A percentile compares a stretch with the other conserved stretches of the same genome.
phyloP scores from a whole-genome alignment of 768 basidiomycete species.

The Xanthoconium stramineum region DNA sequence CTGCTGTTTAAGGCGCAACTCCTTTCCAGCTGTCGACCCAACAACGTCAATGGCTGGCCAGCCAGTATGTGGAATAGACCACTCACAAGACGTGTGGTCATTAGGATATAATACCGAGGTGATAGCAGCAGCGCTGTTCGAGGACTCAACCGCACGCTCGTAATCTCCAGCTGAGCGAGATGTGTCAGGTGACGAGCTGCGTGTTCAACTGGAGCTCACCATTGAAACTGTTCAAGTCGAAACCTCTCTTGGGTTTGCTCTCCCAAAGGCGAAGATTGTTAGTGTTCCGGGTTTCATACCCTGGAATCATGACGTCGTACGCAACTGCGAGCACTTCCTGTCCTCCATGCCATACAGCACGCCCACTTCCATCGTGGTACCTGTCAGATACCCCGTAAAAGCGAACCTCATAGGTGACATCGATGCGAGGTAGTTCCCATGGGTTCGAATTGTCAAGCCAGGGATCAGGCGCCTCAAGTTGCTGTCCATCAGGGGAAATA shows the following conservation, averaged over 20 bases:
- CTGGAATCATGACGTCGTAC: constrained; percentile 93
- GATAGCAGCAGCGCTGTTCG: constrained; percentile 89
- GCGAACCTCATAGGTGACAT: constrained; percentile 80
- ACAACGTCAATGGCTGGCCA: neutral
- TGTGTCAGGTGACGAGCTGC: neutral
- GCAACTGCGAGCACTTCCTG: constrained; percentile 93
- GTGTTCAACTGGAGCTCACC: constrained; percentile 39
- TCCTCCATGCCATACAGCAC: constrained; percentile 79
- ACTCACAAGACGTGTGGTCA: constrained; percentile 72
- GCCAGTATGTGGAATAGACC: neutral
- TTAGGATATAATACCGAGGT: constrained; percentile 96
- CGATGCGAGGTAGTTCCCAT: constrained; percentile 84
- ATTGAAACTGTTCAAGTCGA: constrained; percentile 95
- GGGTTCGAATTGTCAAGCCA: constrained; percentile 89
- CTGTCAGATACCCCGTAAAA: constrained; percentile 87
- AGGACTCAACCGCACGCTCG: constrained; percentile 81
- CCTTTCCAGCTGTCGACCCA: constrained; percentile 64
- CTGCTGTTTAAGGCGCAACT: constrained; percentile 91
- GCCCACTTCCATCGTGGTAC: constrained; percentile 52
- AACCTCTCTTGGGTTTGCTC: constrained; percentile 83
- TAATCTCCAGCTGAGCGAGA: constrained; percentile 77
- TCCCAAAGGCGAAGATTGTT: constrained; percentile 90
- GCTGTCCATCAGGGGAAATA: constrained; percentile 79
- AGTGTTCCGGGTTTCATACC: constrained; percentile 74
- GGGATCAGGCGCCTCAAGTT: constrained; percentile 89